These are phyloP conservation scores for Penicillium diatomitis DNA, from an alignment of 495 filamentous ascomycete genomes.

Conservation along the genomic window DNA sequence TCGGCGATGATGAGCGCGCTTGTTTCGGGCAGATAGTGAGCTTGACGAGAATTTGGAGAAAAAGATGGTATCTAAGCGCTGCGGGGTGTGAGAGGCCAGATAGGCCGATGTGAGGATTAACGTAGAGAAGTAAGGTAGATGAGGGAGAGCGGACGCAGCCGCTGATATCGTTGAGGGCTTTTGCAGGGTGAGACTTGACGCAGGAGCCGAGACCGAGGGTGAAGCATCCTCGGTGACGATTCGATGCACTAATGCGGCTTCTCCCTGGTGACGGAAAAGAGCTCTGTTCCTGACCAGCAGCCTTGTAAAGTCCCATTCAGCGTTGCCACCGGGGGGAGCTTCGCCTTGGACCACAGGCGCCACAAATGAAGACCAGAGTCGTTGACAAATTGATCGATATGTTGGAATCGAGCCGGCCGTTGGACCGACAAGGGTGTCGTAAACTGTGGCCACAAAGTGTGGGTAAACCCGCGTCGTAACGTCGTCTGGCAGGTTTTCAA, in stretches of 20 bases:
- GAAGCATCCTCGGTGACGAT: conserved; percentile 45
- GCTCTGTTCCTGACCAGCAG: conserved; percentile 64
- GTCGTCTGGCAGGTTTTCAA: conserved; percentile 23
- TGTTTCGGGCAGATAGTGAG: conserved; percentile 35
- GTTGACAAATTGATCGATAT: conserved; percentile 39
- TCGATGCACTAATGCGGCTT: conserved; percentile 58
- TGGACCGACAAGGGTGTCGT: conserved; percentile 34
- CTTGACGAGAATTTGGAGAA: conserved; percentile 75
- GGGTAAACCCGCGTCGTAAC: conserved; percentile 27
- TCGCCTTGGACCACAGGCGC: conserved; percentile 35
- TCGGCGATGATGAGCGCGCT: conserved; percentile 49
- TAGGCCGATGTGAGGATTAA: conserved; percentile 81
- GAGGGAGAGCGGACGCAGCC: conserved; percentile 30
- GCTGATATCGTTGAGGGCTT: conserved; percentile 19
- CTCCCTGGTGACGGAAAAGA: conserved; percentile 73
- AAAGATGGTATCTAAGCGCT: conserved; percentile 65
- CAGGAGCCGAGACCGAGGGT: background rate
- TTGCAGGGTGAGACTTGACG: conserved; percentile 12
- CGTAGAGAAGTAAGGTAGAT: conserved; percentile 70
- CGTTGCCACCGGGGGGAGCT: conserved; percentile 22
- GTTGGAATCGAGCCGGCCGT: conserved; percentile 36
- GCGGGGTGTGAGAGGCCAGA: conserved; percentile 80
- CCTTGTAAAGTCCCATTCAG: conserved; percentile 72
- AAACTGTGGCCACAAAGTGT: conserved; percentile 33
- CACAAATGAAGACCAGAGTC: conserved; percentile 75